A percentile compares a stretch with the other conserved stretches of the same genome.
Evolutionary conservation across 1,139 yeast species (phyloP).

Genomic region (Protomyces inundatus): DNA sequence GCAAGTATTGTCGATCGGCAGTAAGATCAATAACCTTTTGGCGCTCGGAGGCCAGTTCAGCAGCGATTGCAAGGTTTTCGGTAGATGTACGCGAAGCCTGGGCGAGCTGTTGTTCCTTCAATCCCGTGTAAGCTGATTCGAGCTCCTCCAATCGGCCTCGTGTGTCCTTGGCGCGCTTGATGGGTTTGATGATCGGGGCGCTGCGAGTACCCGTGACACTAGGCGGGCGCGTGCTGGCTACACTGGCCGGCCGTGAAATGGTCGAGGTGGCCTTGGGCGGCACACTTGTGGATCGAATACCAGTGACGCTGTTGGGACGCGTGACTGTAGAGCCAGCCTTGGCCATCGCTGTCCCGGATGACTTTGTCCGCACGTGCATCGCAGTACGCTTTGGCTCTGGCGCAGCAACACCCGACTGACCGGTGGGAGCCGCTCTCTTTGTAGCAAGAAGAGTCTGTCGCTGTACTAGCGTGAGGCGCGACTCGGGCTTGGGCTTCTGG

Average conservation of each 20-base stretch:
- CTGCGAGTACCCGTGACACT: conserved; percentile 10
- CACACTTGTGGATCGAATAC: neutral
- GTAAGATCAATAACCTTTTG: conserved; percentile 6
- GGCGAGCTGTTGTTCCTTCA: conserved; percentile 17
- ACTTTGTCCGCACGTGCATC: conserved; percentile 7
- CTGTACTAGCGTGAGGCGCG: conserved; percentile 7
- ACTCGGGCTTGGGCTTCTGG: conserved; percentile 17
- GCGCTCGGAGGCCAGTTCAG: conserved; percentile 17
- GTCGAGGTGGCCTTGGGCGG: neutral
- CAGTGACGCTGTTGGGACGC: neutral
- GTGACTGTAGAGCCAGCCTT: neutral
- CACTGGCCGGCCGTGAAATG: conserved; percentile 5
- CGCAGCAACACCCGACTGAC: neutral
- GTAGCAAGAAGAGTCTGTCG: neutral
- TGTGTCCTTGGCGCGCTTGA: conserved; percentile 29
- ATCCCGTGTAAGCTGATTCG: conserved; percentile 28
- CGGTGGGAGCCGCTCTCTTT: neutral
- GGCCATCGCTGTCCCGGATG: neutral
- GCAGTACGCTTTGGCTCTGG: neutral
- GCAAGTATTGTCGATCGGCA: neutral
- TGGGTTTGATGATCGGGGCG: neutral
- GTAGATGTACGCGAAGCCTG: conserved; percentile 3
- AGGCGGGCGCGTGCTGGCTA: conserved; percentile 11
- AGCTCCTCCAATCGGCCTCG: conserved; percentile 32
- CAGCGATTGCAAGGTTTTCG: conserved; percentile 16